These are phyloP conservation scores for Avena insularis DNA, from an alignment of 176 grass and related monocot species.

Conservation along the genomic window DNA sequence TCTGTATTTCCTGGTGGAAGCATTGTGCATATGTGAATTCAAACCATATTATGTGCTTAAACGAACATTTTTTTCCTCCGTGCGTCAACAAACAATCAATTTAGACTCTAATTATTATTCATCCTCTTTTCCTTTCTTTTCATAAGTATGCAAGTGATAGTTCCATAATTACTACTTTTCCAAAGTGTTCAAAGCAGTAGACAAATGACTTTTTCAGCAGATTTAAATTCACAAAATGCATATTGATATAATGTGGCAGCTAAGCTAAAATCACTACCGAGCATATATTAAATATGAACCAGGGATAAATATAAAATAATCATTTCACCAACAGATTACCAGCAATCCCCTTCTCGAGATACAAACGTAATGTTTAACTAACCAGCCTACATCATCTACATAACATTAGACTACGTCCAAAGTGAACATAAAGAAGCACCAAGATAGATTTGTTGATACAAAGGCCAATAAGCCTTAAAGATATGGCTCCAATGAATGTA, in stretches of 20 bases:
- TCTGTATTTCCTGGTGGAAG: background rate
- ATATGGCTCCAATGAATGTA: background rate
- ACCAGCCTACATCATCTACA: conserved; percentile 7
- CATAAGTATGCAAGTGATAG: background rate
- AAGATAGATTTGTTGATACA: background rate
- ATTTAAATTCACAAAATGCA: background rate
- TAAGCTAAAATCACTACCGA: background rate
- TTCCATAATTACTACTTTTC: background rate
- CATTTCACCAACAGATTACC: background rate
- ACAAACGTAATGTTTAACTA: background rate
- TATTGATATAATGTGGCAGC: background rate
- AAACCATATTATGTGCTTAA: conserved; percentile 6
- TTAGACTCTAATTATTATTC: background rate
- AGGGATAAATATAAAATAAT: conserved; percentile 22
- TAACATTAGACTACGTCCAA: background rate
- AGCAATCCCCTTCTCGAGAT: background rate
- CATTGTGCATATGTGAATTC: background rate
- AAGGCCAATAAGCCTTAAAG: background rate
- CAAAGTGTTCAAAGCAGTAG: conserved; percentile 1
- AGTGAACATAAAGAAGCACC: background rate
- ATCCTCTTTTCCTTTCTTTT: background rate
- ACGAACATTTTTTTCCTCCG: background rate
- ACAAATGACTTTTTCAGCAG: background rate
- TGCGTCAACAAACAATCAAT: conserved; percentile 1
- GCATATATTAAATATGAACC: background rate